Conservation (phyloP, 306 rosid species). For the Vigna angularis region DNA sequence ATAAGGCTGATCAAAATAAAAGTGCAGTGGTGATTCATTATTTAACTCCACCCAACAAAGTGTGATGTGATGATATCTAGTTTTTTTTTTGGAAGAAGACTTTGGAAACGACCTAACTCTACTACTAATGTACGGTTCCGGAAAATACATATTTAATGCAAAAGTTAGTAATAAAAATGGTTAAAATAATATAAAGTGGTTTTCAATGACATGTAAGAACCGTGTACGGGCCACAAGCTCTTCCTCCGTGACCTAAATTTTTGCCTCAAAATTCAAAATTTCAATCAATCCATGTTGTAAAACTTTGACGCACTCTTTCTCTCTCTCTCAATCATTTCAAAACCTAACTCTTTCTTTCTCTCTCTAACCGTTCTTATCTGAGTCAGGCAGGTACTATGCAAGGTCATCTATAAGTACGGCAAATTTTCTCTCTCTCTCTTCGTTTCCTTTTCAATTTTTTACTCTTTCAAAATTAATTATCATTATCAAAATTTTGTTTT, state of each 20-base stretch:
- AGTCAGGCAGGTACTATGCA: conserved; percentile 81
- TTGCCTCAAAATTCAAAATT: background rate
- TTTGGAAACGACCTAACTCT: background rate
- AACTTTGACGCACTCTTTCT: conserved; percentile 36
- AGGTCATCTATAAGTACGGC: conserved; percentile 83
- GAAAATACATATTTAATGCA: background rate
- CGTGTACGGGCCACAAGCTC: conserved; percentile 26
- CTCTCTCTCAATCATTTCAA: conserved; percentile 22
- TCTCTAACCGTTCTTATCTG: conserved; percentile 78
- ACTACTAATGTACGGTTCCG: background rate
- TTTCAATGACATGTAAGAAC: background rate
- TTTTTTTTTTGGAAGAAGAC: background rate
- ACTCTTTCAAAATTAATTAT: background rate
- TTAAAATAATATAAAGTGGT: background rate
- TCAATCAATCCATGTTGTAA: conserved; percentile 3
- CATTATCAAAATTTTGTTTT: background rate
- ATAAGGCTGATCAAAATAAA: too few species aligned
- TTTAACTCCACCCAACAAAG: background rate
- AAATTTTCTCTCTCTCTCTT: background rate
- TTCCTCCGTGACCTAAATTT: conserved; percentile 38
- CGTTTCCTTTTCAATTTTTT: conserved; percentile 24
- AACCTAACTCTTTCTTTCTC: conserved; percentile 25
- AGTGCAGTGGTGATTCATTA: background rate
- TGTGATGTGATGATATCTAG: background rate
- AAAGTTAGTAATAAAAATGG: background rate